A percentile compares a stretch with the other conserved stretches of the same genome.
phyloP scores from a whole-genome alignment of 2,329 filamentous ascomycete species.

The Ascochyta clinopodiicola region DNA sequence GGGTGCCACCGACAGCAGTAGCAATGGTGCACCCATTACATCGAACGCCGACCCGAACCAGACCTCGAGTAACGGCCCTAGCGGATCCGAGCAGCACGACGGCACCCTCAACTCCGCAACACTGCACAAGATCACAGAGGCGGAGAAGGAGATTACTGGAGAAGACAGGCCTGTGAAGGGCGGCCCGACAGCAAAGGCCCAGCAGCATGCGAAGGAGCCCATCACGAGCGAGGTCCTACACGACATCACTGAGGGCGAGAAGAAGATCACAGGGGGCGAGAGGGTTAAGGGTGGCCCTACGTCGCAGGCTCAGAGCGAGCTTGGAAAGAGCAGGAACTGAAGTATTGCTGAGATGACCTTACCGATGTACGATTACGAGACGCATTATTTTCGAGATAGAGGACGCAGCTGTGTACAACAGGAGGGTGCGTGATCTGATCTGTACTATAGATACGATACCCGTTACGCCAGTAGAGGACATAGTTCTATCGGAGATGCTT shows the following conservation, averaged over 20 bases:
- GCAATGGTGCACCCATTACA: not conserved
- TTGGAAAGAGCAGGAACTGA: slow-evolving; percentile 34
- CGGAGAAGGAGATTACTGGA: slow-evolving; percentile 39
- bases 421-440: too few species aligned
- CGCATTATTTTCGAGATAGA: too few species aligned
- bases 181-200: slow-evolving; percentile 40
- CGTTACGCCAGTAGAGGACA: too few species aligned
- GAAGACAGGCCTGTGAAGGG: slow-evolving; percentile 24
- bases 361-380: too few species aligned
- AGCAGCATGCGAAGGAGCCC: slow-evolving; percentile 37
- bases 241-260: slow-evolving; percentile 44
- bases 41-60: slow-evolving; percentile 2
- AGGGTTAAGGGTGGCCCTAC: slow-evolving; percentile 42
- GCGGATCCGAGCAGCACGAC: slow-evolving; percentile 10
- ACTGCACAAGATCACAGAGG: slow-evolving; percentile 38
- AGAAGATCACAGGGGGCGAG: slow-evolving; percentile 43
- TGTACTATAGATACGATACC: too few species aligned
- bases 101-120: slow-evolving; percentile 37
- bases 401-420: too few species aligned
- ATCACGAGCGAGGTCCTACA: slow-evolving; percentile 41
- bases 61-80: slow-evolving; percentile 1
- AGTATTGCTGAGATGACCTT: too few species aligned
- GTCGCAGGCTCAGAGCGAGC: slow-evolving; percentile 40
- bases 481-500: too few species aligned
- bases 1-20: not conserved